Conservation (phyloP, 2,329 filamentous ascomycete genomes). For the Hirsutella rhossiliensis region DNA sequence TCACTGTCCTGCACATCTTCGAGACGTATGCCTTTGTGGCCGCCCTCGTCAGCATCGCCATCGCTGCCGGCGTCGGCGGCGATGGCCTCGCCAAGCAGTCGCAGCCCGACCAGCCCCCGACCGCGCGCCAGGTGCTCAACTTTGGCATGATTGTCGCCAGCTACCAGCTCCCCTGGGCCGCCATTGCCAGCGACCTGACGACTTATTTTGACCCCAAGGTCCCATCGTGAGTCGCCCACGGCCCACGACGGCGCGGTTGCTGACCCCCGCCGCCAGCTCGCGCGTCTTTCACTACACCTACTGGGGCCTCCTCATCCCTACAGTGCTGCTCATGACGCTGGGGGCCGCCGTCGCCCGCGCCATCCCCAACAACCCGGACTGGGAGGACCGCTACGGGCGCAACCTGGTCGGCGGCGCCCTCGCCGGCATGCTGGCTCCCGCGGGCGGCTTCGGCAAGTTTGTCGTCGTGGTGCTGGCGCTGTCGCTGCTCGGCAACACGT, state of each 20-base stretch:
- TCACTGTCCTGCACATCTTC: conserved; percentile 42
- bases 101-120: conserved; percentile 23
- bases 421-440: conserved; percentile 44
- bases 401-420: conserved; percentile 47
- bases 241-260: background rate
- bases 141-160: conserved; percentile 51
- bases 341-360: conserved; percentile 54
- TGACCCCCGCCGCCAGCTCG: conserved; percentile 13
- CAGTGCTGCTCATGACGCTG: conserved; percentile 47
- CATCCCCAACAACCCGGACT: conserved; percentile 37
- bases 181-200: conserved; percentile 46
- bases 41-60: conserved; percentile 39
- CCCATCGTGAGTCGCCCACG: conserved; percentile 26
- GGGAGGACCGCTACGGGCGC: conserved; percentile 39
- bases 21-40: conserved; percentile 47
- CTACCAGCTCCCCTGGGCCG: conserved; percentile 51
- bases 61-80: conserved; percentile 42
- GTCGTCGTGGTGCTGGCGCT: conserved; percentile 46
- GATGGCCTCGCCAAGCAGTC: conserved; percentile 35
- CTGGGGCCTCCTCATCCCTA: conserved; percentile 40
- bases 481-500: conserved; percentile 45
- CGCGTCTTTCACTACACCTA: conserved; percentile 44
- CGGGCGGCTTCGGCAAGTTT: conserved; percentile 50
- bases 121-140: conserved; percentile 34
- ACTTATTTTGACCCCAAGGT: conserved; percentile 48